These are phyloP conservation scores for Rhododendron griersonianum DNA, from an alignment of 148 eudicot species.

Conservation along the genomic window DNA sequence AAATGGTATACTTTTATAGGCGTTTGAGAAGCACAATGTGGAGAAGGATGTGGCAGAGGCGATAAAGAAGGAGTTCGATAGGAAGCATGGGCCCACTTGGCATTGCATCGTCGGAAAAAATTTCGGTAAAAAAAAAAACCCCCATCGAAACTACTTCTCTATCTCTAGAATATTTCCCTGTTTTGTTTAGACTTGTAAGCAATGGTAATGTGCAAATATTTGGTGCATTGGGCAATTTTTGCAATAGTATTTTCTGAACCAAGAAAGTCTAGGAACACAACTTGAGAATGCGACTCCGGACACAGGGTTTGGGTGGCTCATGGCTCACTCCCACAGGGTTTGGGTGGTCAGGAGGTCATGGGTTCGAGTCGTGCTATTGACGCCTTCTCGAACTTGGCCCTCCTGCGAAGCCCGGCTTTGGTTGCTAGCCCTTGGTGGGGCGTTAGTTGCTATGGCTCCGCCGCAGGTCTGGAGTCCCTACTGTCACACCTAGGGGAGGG, in stretches of 20 bases:
- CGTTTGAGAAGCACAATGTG: conserved; percentile 76
- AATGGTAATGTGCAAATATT: neutral
- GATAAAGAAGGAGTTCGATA: conserved; percentile 93
- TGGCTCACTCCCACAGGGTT: neutral
- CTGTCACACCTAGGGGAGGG: too few relatives aligned
- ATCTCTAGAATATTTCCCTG: neutral
- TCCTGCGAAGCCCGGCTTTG: too few relatives aligned
- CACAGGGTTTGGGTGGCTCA: neutral
- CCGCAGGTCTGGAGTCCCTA: too few relatives aligned
- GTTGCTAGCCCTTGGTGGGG: too few relatives aligned
- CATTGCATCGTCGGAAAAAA: conserved; percentile 99
- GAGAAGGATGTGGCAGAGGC: conserved; percentile 98
- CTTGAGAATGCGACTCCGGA: neutral
- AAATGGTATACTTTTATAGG: conserved; percentile 27
- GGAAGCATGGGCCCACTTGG: conserved; percentile 92
- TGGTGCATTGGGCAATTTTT: neutral
- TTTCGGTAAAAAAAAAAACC: conserved; percentile 48
- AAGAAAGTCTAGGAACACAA: neutral
- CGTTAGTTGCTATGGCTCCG: too few relatives aligned
- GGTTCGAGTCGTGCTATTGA: neutral
- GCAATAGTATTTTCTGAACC: neutral
- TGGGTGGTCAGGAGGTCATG: neutral
- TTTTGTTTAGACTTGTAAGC: neutral
- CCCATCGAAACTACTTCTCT: neutral
- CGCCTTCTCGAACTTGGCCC: too few relatives aligned